These are phyloP conservation scores for Avena eriantha DNA, from an alignment of 176 grass and related monocot species.

Conservation along the genomic window DNA sequence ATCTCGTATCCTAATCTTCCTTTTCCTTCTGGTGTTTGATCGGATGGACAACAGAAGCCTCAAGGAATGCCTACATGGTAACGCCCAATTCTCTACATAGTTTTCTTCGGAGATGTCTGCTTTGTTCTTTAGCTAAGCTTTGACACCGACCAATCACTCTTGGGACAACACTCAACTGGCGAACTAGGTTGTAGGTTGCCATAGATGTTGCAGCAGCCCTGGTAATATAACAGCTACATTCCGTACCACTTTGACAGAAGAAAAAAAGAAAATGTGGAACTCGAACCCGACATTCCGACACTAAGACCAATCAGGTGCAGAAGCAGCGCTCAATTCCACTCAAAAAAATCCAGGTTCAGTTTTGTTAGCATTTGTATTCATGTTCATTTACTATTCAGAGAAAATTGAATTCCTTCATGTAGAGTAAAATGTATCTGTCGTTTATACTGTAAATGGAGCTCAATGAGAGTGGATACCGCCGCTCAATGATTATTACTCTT, in stretches of 20 bases:
- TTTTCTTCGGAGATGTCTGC: not conserved
- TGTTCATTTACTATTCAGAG: too few species aligned
- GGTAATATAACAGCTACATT: constrained; percentile 45
- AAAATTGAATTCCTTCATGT: too few species aligned
- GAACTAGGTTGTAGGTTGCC: constrained; percentile 81
- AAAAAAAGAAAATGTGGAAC: not conserved
- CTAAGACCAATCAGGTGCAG: too few species aligned
- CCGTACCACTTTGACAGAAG: not conserved
- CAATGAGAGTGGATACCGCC: too few species aligned
- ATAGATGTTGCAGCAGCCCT: constrained; percentile 91
- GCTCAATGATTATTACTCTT: too few species aligned
- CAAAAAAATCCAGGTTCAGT: too few species aligned
- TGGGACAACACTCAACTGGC: constrained; percentile 85
- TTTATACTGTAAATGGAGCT: too few species aligned
- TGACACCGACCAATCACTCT: constrained; percentile 49
- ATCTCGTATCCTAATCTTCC: not conserved
- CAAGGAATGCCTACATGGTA: constrained; percentile 88
- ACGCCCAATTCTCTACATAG: not conserved
- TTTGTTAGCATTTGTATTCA: too few species aligned
- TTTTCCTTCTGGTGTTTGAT: constrained; percentile 64
- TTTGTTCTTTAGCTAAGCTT: not conserved
- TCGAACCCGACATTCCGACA: not conserved
- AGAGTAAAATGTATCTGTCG: too few species aligned
- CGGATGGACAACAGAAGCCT: constrained; percentile 85
- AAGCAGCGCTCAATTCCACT: too few species aligned